Conservation (phyloP, 441 rosid species). For the Raphanus hybrid region DNA sequence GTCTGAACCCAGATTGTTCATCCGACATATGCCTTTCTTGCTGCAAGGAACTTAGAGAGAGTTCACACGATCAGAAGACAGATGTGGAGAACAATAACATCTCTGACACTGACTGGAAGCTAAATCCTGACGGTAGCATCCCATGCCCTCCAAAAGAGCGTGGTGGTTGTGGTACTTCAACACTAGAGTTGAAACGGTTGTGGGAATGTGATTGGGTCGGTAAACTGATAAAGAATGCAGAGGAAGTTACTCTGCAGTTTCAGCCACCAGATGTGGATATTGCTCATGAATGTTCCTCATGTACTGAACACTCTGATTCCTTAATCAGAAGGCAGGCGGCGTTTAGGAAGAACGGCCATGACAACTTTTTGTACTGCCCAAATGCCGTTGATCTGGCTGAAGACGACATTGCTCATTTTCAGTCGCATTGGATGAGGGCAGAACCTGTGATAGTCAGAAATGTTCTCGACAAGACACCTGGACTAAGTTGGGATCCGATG, state of each 20-base stretch:
- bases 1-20: conserved; percentile 59
- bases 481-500: conserved; percentile 97
- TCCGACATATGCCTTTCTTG: conserved; percentile 84
- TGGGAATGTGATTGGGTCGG: conserved; percentile 59
- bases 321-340: conserved; percentile 52
- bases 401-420: conserved; percentile 59
- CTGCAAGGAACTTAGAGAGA: conserved; percentile 68
- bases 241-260: conserved; percentile 35
- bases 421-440: conserved; percentile 74
- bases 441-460: conserved; percentile 82
- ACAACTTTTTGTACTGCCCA: conserved; percentile 72
- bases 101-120: conserved; percentile 50
- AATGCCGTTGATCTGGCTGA: conserved; percentile 47
- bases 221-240: conserved; percentile 50
- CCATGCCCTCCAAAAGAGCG: conserved; percentile 67
- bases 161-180: conserved; percentile 77
- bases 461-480: conserved; percentile 62
- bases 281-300: conserved; percentile 30
- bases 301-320: conserved; percentile 20
- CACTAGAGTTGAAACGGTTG: conserved; percentile 73
- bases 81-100: neutral
- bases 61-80: neutral
- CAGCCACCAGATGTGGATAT: conserved; percentile 38
- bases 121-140: conserved; percentile 60
- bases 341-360: conserved; percentile 59